Conservation (phyloP, 2,329 filamentous ascomycete species). For the Cladosporium sp. region DNA sequence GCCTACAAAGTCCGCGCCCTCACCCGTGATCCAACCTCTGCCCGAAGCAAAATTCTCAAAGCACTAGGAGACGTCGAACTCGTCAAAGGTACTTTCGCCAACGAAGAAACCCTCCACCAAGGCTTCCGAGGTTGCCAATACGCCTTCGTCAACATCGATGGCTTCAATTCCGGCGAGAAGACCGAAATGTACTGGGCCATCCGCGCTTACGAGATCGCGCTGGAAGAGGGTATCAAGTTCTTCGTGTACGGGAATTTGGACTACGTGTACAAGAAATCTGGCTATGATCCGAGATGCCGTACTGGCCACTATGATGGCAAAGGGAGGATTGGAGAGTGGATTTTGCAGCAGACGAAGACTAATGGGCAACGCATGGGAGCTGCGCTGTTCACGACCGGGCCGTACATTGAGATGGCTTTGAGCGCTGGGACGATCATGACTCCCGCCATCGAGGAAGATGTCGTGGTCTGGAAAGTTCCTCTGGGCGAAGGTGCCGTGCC, state of each 20-base stretch:
- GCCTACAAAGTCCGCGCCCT: conserved; percentile 50
- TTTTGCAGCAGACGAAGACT: conserved; percentile 26
- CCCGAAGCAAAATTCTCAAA: conserved; percentile 46
- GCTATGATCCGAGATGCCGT: conserved; percentile 48
- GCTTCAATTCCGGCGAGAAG: conserved; percentile 56
- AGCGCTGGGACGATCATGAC: conserved; percentile 25
- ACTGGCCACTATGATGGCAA: conserved; percentile 52
- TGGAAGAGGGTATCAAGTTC: conserved; percentile 41
- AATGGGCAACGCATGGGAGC: conserved; percentile 31
- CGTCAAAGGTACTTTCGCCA: conserved; percentile 50
- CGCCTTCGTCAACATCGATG: conserved; percentile 58
- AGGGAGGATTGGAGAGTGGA: conserved; percentile 36
- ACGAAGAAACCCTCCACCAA: conserved; percentile 46
- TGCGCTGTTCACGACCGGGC: conserved; percentile 34
- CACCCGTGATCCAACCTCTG: conserved; percentile 48
- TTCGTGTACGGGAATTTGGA: conserved; percentile 54
- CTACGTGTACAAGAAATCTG: conserved; percentile 50
- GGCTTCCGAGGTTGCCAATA: conserved; percentile 49
- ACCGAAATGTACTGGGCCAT: conserved; percentile 50
- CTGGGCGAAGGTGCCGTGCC: conserved; percentile 30
- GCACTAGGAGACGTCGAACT: conserved; percentile 50
- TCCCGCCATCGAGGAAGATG: conserved; percentile 28
- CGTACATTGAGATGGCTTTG: conserved; percentile 36
- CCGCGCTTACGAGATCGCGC: conserved; percentile 40
- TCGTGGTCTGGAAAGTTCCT: conserved; percentile 31